phyloP scores from a whole-genome alignment of 768 basidiomycete species.

The Serendipita sp. region DNA sequence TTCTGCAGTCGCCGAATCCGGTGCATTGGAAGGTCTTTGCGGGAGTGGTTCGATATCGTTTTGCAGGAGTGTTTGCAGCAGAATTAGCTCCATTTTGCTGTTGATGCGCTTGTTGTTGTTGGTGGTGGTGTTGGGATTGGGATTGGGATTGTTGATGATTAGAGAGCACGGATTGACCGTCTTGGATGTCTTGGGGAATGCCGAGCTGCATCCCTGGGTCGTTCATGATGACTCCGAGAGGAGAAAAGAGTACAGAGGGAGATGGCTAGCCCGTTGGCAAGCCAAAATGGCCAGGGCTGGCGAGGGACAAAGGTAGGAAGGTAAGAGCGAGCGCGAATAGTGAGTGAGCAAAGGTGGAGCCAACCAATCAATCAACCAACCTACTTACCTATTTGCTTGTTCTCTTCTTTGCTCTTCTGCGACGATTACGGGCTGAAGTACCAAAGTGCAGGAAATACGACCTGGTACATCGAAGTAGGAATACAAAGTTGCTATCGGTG shows the following conservation, averaged over 20 bases:
- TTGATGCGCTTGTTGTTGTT: background rate
- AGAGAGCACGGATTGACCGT: background rate
- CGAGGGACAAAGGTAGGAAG: background rate
- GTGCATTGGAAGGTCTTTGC: conserved; percentile 92
- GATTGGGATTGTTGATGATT: background rate
- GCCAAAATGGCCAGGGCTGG: background rate
- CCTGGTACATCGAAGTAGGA: no score
- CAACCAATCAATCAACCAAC: no score
- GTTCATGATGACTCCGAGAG: background rate
- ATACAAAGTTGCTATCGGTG: no score
- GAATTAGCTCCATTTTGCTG: background rate
- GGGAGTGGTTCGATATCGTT: conserved; percentile 66
- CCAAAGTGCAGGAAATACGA: no score
- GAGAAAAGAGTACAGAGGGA: background rate
- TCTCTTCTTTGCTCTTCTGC: no score
- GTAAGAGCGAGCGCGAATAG: no score
- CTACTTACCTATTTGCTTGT: no score
- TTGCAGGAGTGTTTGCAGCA: conserved; percentile 15
- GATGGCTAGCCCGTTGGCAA: background rate
- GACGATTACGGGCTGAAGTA: no score
- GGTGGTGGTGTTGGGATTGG: background rate
- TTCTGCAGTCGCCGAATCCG: conserved; percentile 87
- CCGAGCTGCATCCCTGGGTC: background rate
- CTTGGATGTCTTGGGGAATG: background rate
- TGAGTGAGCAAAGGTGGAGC: no score